Evolutionary conservation across 345 rosid species (phyloP), one percentile per base, ranked within the genome.

Genomic region (Trapa incisa): DNA sequence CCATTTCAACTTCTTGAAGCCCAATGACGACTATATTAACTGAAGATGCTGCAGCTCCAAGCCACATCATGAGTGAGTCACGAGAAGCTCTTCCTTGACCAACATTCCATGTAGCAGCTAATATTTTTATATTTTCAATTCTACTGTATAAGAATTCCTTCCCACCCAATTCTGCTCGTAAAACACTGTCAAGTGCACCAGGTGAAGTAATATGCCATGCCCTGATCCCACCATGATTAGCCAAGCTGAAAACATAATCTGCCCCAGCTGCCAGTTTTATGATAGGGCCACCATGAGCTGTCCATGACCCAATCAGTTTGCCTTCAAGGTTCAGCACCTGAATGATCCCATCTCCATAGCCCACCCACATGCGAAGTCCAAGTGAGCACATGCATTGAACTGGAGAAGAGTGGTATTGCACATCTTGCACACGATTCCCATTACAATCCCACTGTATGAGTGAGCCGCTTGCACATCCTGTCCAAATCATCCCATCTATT

Each of bases 1-100:
- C 96, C 99, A 94, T 94, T 66, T 94, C 99, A 17, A 94, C 95
- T 73, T 94, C 99, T 79, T 94, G 99, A 77, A 91, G 74, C 35
- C 99, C 99, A 77, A 91, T 82, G 68, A 86, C 99, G 35, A 94
- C 77, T 39, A 94, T 89, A 65, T 90, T 93, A 70, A 88, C 96
- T 72, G 87, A 92, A 22, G 95, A 78, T n/a, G 82, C 78, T 54
- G 78, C 77, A 73, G 95, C 84, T 47, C 96, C 89, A 33, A 94
- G 75, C 99, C 99, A 91, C 38, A 92, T 76, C 75, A 73, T 76
- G 66, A 94, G 88, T 14, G 97, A 86, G 37, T 85, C 89, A 6
- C 79, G 87, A 74, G 96, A 76, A 68, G 95, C 91, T 71, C 91
- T 80, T 75, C 96, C 99, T 79, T 94, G 96, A 70, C 97, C 99